Evolutionary conservation across 1,139 yeast genomes (phyloP), one percentile per base, ranked within the genome.

Genomic region (Debaryomycetaceae sp.): DNA sequence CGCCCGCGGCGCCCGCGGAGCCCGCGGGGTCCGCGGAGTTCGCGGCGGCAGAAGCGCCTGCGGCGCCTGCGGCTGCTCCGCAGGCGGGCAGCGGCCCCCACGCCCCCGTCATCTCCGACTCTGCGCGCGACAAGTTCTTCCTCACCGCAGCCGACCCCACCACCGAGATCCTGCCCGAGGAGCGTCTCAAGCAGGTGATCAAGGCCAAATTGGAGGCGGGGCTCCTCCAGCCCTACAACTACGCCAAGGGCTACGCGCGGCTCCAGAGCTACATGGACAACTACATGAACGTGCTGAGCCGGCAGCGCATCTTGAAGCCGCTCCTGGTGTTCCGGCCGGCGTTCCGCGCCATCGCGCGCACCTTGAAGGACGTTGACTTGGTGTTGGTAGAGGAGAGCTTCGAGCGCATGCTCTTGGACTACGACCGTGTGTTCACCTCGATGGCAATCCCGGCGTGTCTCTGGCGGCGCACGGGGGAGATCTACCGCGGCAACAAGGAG

Each of bases 391-490:
- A 91, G 49, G 97, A 91, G 53, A 82, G 84, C 34, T 91, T 91
- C 53, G 98, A 91, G 57, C 68, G 97, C 38, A 84, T 89, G 95
- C 60, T 91, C 30, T 62, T 91, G 34, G 96, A 91, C 46, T 89
- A 91, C 49, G 98, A 91, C 53, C 71, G 98, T 28, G 96, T 91
- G 3, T 91, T 91, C 56, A 88, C 97, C 0, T 83, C 95, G 5
- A 88, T 89, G 96, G 96, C 96, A 6, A 88, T 91, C 35, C 98
- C 98, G 0, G 96, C 97, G 1, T 89, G 97, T 58, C 67, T 91
- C 23, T 91, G 98, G 97, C 68, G 97, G 48, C 79, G 98, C 45
- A 89, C 98, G 0, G 98, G 98, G 2, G 97, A 91, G 47, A 89
- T 91, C 4, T 91, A 86, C 48, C 65, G 97, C 40, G 97, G 96